These are phyloP conservation scores for Podospora pseudocomata DNA, from an alignment of 495 filamentous ascomycete species.

Conservation along the genomic window DNA sequence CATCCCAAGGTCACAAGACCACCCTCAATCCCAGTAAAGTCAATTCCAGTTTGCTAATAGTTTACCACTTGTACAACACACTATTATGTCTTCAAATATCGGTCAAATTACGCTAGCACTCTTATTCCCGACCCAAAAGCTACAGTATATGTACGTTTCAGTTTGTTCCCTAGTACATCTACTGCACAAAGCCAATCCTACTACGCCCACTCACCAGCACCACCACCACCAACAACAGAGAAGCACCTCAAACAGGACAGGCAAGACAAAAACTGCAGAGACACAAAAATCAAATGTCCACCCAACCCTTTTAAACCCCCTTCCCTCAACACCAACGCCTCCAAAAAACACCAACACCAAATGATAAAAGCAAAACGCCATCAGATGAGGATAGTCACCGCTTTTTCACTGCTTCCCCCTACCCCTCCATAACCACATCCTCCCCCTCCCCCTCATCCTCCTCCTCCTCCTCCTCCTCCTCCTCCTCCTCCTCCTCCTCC, in stretches of 20 bases:
- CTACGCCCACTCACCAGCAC: too few relatives aligned
- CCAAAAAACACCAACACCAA: too few relatives aligned
- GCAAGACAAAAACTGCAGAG: too few relatives aligned
- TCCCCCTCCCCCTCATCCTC: not conserved
- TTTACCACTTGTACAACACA: not conserved
- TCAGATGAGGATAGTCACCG: not conserved
- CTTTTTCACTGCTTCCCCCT: not conserved
- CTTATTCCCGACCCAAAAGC: not conserved
- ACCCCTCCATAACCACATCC: not conserved
- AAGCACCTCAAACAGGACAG: not conserved
- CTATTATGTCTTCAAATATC: not conserved
- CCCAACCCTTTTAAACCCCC: too few relatives aligned
- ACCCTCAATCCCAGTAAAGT: not conserved
- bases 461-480: slow-evolving; percentile 27
- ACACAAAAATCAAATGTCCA: too few relatives aligned
- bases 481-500: slow-evolving; percentile 18
- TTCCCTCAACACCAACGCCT: too few relatives aligned
- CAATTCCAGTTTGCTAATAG: not conserved
- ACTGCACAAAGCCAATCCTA: not conserved
- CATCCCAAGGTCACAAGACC: not conserved
- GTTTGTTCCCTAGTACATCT: not conserved
- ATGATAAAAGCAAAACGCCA: not conserved
- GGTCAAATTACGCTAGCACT: not conserved
- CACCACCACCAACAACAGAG: not conserved
- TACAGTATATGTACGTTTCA: not conserved